Base-by-base conservation (phyloP, 2,329 filamentous ascomycete species). In the Pseudogymnoascus sp. region DNA sequence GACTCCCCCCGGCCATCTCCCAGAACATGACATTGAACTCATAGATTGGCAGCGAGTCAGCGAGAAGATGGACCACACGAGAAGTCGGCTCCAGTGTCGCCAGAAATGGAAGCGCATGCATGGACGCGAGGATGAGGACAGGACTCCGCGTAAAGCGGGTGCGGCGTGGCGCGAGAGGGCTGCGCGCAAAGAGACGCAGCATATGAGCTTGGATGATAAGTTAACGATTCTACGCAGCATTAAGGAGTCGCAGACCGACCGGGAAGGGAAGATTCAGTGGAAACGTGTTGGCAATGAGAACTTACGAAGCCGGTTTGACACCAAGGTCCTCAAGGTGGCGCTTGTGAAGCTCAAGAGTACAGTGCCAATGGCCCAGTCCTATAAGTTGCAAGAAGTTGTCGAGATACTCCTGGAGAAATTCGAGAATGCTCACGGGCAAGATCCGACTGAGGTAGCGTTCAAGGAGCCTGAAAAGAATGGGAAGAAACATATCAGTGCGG, bases 81-180 rank as follows among this genome's bases (percentile, higher is more conserved):
- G 89, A 47, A 88, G 81, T 63, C 80, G 85, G 2, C 78, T 89
- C 22, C 87, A 90, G 70, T 90, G 87, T 69, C 77, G 80, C 25
- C 78, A 78, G 25, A 91, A 91, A 69, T 91, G 86, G 85, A 82
- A 81, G 62, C 71, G 75, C 28, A 65, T 84, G 16, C 71, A 74
- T 59, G 68, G 71, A n/a, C 64, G 67, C 12, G 67, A 70, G 18
- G 63, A 62, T 43, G 57, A 63, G 16, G 65, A 66, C 38, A 37
- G 47, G 39, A 32, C 14, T 35, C 62, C n/a, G 61, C 25, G 58
- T 62, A 20, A 61, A 35, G 57, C 60, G 14, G 39, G 63, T 59
- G n/a, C 69, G 73, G 37, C 70, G 69, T 81, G 77, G 72, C 72
- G 73, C 20, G 70, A 77, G 12, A 75, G 77, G 39, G 73, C 74